Percentiles rank a stretch among this genome's conserved stretches.
These are phyloP conservation scores for Annulohypoxylon stygium DNA, from an alignment of 495 filamentous ascomycete species.

Conservation along the genomic window DNA sequence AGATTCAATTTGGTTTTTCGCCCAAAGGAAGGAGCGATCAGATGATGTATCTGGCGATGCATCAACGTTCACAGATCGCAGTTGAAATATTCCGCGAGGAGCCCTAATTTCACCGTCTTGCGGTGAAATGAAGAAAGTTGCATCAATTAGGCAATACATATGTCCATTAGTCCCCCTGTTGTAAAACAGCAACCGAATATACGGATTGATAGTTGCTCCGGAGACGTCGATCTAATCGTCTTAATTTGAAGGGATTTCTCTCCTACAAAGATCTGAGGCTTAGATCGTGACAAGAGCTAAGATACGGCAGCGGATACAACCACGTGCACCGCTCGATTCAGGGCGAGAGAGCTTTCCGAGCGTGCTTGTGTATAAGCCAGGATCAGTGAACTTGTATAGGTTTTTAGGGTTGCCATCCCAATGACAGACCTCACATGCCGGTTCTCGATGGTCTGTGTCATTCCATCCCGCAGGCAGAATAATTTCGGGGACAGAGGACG, in stretches of 20 bases:
- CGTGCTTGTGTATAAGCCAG: too few species aligned
- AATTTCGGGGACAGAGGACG: not conserved
- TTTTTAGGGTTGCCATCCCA: not conserved
- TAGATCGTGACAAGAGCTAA: not conserved
- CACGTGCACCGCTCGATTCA: not conserved
- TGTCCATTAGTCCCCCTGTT: too few species aligned
- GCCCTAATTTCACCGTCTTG: not conserved
- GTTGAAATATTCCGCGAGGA: not conserved
- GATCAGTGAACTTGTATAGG: too few species aligned
- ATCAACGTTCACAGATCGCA: not conserved
- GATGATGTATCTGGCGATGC: not conserved
- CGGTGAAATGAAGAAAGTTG: not conserved
- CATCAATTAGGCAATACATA: too few species aligned
- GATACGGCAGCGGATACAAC: not conserved
- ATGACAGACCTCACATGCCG: not conserved
- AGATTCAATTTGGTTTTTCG: not conserved
- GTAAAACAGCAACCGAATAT: too few species aligned
- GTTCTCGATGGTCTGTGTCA: not conserved
- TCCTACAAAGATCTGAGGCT: too few species aligned
- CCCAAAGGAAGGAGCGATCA: not conserved
- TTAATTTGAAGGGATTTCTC: too few species aligned
- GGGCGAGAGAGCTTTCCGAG: not conserved
- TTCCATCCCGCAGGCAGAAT: not conserved
- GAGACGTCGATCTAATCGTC: too few species aligned
- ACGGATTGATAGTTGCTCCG: too few species aligned